Conservation (phyloP, 352 stramenopile genomes). For the Phytophthora uliginosa region DNA sequence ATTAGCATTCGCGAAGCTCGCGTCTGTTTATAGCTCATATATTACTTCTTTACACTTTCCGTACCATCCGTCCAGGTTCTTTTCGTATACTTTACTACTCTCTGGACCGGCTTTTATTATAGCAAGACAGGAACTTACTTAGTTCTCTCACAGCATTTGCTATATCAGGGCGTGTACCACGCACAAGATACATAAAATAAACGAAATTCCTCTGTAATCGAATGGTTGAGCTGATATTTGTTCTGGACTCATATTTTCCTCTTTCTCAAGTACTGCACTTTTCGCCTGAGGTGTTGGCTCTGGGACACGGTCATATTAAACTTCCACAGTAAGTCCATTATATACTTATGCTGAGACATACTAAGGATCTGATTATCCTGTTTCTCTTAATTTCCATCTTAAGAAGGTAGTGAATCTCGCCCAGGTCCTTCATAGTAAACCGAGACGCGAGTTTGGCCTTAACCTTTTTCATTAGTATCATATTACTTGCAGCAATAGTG, state of each 20-base stretch:
- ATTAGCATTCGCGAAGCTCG: constrained; percentile 9
- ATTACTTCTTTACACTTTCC: constrained; percentile 5
- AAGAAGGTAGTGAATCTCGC: no score
- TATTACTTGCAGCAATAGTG: no score
- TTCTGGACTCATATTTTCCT: background rate
- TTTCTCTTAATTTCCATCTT: background rate
- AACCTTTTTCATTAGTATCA: no score
- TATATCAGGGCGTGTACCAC: background rate
- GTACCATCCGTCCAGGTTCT: background rate
- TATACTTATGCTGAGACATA: constrained; percentile 11
- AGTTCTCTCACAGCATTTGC: background rate
- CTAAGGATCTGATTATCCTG: background rate
- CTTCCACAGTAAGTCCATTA: constrained; percentile 5
- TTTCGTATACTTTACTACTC: background rate
- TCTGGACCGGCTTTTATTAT: background rate
- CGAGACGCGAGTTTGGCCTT: no score
- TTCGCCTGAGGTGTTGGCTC: no score
- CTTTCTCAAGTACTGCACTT: background rate
- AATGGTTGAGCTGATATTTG: background rate
- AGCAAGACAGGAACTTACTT: background rate
- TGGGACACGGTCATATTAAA: background rate
- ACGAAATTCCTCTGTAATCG: background rate
- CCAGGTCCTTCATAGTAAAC: no score
- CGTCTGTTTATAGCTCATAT: constrained; percentile 5
- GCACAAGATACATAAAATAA: no score